These are phyloP conservation scores for Verbascum thapsus DNA, from an alignment of 257 asterid genomes.

Conservation along the genomic window DNA sequence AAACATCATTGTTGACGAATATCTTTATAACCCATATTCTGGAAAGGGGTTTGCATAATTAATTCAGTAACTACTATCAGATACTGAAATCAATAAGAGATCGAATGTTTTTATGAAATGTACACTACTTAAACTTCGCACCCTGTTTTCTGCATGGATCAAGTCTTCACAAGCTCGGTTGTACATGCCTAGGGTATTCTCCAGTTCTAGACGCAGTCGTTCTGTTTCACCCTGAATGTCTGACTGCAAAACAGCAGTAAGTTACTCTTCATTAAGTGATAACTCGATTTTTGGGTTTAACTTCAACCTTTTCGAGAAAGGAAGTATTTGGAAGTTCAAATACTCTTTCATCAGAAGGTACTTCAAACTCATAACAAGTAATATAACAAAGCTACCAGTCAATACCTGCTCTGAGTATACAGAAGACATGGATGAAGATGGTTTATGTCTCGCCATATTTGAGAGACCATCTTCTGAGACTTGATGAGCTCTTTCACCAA, in stretches of 20 bases:
- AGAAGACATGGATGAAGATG: constrained; percentile 36
- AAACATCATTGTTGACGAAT: constrained; percentile 11
- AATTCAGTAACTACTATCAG: constrained; percentile 3
- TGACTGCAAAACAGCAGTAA: constrained; percentile 43
- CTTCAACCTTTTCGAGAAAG: constrained; percentile 10
- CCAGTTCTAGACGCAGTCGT: constrained; percentile 60
- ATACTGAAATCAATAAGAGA: neutral
- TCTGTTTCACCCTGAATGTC: constrained; percentile 60
- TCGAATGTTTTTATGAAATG: neutral
- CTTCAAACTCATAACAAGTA: constrained; percentile 20
- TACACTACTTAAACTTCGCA: constrained; percentile 36
- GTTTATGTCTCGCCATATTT: constrained; percentile 31
- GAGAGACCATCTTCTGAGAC: constrained; percentile 37
- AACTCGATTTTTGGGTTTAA: constrained; percentile 8
- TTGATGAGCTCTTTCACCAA: constrained; percentile 29
- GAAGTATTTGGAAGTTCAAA: neutral
- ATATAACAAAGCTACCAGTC: constrained; percentile 21
- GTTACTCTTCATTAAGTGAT: constrained; percentile 23
- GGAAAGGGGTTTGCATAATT: neutral
- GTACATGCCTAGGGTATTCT: constrained; percentile 59
- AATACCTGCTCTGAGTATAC: constrained; percentile 53
- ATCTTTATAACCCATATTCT: neutral
- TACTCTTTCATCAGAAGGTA: constrained; percentile 21
- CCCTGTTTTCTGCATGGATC: constrained; percentile 66
- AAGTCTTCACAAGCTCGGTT: constrained; percentile 72